phyloP scores from a whole-genome alignment of 108 stramenopile genomes.

The Skeletonema grethae region DNA sequence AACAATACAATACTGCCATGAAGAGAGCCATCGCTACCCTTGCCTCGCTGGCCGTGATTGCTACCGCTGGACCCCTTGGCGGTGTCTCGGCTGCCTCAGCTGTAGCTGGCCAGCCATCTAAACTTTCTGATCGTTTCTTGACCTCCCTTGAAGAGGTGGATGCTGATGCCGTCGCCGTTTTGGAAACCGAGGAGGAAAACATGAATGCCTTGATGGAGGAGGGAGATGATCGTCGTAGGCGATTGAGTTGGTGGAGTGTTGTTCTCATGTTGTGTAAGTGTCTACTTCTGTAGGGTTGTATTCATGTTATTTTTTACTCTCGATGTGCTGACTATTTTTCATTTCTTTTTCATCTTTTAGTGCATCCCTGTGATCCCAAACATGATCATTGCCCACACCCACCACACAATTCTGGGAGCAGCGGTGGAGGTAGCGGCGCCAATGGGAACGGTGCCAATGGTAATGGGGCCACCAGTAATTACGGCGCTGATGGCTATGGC shows the following conservation, averaged over 20 bases:
- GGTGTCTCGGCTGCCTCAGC: background rate
- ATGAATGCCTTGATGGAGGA: background rate
- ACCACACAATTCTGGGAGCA: conserved; percentile 14
- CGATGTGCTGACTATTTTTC: background rate
- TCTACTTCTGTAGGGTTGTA: background rate
- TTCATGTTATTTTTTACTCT: background rate
- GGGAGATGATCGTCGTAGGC: conserved; percentile 11
- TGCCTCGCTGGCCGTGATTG: background rate
- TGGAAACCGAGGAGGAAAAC: background rate
- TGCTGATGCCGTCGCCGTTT: background rate
- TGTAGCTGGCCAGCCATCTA: background rate
- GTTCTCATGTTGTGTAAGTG: conserved; percentile 34
- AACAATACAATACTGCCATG: background rate
- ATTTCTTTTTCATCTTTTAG: background rate
- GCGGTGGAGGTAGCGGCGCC: background rate
- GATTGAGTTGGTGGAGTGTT: conserved; percentile 51
- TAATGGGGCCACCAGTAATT: no score
- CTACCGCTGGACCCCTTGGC: background rate
- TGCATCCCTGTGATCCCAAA: conserved; percentile 30
- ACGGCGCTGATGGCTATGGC: no score
- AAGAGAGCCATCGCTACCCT: background rate
- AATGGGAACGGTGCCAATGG: background rate
- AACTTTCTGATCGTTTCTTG: conserved; percentile 5
- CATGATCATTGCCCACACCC: conserved; percentile 18
- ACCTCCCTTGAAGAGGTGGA: conserved; percentile 2